Percentiles rank a stretch among this genome's conserved stretches.
Evolutionary conservation across 1,139 yeast genomes (phyloP).

Genomic region (Zygoascus hellenicus): DNA sequence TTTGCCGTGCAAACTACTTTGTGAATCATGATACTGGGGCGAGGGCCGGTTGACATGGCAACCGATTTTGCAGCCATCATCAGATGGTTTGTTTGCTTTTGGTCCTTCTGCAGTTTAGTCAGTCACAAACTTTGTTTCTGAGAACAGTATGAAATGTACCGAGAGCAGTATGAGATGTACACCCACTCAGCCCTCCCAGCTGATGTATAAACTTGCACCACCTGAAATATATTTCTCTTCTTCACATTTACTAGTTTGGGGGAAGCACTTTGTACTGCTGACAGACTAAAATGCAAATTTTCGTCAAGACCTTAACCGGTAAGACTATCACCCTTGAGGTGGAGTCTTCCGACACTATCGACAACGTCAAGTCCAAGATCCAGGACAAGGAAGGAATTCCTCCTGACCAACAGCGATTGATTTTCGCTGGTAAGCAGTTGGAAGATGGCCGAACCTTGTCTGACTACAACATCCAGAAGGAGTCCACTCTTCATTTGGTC

Average conservation of each 20-base stretch:
- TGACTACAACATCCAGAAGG: constrained; percentile 99
- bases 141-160: neutral
- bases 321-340: constrained; percentile 99
- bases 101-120: too few species aligned
- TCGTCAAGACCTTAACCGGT: constrained; percentile 98
- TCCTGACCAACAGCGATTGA: constrained; percentile 98
- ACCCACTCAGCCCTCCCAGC: too few species aligned
- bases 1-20: too few species aligned
- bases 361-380: constrained; percentile 98
- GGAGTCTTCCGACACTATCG: constrained; percentile 98
- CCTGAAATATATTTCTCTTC: neutral
- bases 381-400: constrained; percentile 99
- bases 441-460: constrained; percentile 99
- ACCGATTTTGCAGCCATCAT: neutral
- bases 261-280: constrained; percentile 12
- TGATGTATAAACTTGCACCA: neutral
- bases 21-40: too few species aligned
- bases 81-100: too few species aligned
- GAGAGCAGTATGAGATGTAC: neutral
- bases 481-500: constrained; percentile 96
- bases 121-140: neutral
- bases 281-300: constrained; percentile 69
- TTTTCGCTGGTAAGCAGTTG: constrained; percentile 99
- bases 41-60: neutral
- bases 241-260: constrained; percentile 9